These are phyloP conservation scores for Populus trichocarpa DNA, from an alignment of 441 rosid species.

Conservation along the genomic window DNA sequence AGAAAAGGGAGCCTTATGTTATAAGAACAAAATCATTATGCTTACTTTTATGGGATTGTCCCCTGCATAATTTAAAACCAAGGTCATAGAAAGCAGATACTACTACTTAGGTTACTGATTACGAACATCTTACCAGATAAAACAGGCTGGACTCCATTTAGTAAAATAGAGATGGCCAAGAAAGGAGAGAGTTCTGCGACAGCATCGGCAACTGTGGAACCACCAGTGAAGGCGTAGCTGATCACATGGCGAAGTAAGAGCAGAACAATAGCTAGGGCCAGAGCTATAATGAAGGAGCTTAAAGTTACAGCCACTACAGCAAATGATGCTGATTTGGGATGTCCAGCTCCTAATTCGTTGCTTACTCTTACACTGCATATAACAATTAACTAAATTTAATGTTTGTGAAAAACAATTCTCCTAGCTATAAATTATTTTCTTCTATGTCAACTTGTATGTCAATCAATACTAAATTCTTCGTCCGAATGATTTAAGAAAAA, in stretches of 20 bases:
- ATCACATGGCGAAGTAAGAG: slow-evolving; percentile 43
- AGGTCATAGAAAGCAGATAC: too few species aligned
- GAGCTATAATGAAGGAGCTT: slow-evolving; percentile 25
- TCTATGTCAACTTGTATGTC: not conserved
- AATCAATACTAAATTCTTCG: not conserved
- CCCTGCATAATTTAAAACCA: not conserved
- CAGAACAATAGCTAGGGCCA: slow-evolving; percentile 31
- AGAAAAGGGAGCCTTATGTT: too few species aligned
- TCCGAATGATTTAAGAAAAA: not conserved
- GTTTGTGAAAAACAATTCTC: not conserved
- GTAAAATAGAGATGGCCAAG: slow-evolving; percentile 45
- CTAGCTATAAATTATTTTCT: not conserved
- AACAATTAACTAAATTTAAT: too few species aligned
- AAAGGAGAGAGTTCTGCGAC: slow-evolving; percentile 50
- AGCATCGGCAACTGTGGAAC: slow-evolving; percentile 40
- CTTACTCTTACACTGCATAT: slow-evolving; percentile 21
- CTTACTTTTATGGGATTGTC: not conserved
- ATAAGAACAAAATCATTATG: not conserved
- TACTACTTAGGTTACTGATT: too few species aligned
- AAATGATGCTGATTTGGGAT: slow-evolving; percentile 25
- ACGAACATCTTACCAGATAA: slow-evolving; percentile 42
- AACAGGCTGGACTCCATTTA: slow-evolving; percentile 60
- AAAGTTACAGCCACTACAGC: slow-evolving; percentile 16
- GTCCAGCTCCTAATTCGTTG: slow-evolving; percentile 24
- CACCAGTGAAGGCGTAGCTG: slow-evolving; percentile 50